Conservation (phyloP, 108 stramenopile genomes). For the Mediolabrus comicus region DNA sequence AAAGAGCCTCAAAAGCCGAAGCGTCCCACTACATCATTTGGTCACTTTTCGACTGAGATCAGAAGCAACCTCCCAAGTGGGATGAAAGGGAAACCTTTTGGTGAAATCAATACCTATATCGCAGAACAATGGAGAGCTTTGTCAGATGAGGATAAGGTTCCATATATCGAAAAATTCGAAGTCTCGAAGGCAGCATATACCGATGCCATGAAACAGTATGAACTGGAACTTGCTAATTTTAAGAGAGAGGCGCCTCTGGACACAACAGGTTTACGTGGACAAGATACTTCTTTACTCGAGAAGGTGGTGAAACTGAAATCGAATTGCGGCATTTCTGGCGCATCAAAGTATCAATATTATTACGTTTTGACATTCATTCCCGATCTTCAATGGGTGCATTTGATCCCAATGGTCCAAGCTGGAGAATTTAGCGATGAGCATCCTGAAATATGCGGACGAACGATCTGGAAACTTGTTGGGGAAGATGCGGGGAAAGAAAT, state of each 20-base stretch:
- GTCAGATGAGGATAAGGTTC: conserved; percentile 34
- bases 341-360: conserved; percentile 51
- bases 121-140: conserved; percentile 49
- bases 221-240: conserved; percentile 41
- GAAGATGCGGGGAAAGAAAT: conserved; percentile 81
- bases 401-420: conserved; percentile 76
- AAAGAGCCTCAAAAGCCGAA: conserved; percentile 53
- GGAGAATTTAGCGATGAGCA: conserved; percentile 67
- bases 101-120: conserved; percentile 31
- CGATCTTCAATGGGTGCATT: conserved; percentile 85
- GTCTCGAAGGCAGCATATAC: conserved; percentile 22
- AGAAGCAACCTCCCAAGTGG: conserved; percentile 31
- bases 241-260: conserved; percentile 22
- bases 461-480: conserved; percentile 75
- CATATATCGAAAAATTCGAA: conserved; percentile 33
- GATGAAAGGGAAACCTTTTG: conserved; percentile 15
- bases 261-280: conserved; percentile 5
- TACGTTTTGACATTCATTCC: conserved; percentile 85
- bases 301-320: conserved; percentile 76
- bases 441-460: conserved; percentile 58
- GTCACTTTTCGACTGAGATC: conserved; percentile 37
- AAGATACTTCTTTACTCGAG: conserved; percentile 61
- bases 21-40: conserved; percentile 43
- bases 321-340: conserved; percentile 35
- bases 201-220: conserved; percentile 34